These are phyloP conservation scores for Beauveria rudraprayagi DNA, from an alignment of 2,329 filamentous ascomycete genomes.

Conservation along the genomic window DNA sequence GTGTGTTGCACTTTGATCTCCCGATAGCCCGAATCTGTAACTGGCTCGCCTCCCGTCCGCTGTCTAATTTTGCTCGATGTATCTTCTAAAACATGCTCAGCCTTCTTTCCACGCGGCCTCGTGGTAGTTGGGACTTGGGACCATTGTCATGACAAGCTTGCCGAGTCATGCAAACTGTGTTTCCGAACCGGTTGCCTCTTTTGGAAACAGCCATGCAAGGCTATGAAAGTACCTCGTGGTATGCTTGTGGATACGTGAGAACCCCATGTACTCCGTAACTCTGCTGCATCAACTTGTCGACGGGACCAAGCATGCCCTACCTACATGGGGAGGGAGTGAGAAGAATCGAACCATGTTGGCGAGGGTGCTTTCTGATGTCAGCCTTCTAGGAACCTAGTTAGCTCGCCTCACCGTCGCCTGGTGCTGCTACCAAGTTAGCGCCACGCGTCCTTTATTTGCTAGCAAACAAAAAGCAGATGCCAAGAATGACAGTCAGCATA, in stretches of 20 bases:
- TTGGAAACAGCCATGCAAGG: neutral
- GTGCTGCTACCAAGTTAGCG: neutral
- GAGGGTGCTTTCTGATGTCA: neutral
- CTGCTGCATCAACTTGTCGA: neutral
- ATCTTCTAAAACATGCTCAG: neutral
- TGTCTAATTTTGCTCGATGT: neutral
- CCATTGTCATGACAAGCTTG: neutral
- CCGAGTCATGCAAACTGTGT: neutral
- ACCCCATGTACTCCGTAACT: neutral
- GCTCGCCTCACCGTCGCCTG: neutral
- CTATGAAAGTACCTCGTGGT: constrained; percentile 1
- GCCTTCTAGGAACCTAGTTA: neutral
- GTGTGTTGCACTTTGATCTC: neutral
- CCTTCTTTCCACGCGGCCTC: neutral
- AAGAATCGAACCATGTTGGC: neutral
- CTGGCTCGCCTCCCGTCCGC: neutral
- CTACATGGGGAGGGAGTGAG: neutral
- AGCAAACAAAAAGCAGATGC: neutral
- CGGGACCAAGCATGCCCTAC: neutral
- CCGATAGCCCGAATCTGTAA: neutral
- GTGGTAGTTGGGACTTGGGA: neutral
- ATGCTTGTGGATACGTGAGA: neutral
- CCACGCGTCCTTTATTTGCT: neutral
- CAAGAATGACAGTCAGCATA: neutral
- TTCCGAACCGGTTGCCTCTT: neutral